A percentile compares a stretch with the other conserved stretches of the same genome.
Conservation (phyloP, 768 basidiomycete species). For the Tulasnella sp. region DNA sequence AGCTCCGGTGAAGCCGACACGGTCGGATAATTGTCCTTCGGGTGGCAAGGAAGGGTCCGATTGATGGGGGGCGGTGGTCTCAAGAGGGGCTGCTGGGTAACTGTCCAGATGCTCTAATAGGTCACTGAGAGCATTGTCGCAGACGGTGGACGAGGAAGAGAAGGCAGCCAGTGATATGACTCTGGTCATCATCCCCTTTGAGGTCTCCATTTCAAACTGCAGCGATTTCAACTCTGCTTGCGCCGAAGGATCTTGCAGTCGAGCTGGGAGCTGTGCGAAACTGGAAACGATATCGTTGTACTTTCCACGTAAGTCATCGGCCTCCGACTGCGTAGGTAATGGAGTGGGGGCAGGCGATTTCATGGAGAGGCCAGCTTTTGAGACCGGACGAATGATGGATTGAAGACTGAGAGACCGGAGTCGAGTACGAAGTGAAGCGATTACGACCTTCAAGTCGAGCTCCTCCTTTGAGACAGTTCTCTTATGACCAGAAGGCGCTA, state of each 20-base stretch:
- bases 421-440: slow-evolving; percentile 50
- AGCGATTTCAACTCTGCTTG: slow-evolving; percentile 59
- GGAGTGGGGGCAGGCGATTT: slow-evolving; percentile 14
- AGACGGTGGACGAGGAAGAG: slow-evolving; percentile 41
- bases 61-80: slow-evolving; percentile 45
- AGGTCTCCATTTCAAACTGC: slow-evolving; percentile 48
- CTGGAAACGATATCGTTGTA: slow-evolving; percentile 43
- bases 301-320: slow-evolving; percentile 40
- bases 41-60: slow-evolving; percentile 41
- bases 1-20: slow-evolving; percentile 55
- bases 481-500: slow-evolving; percentile 12
- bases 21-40: slow-evolving; percentile 56
- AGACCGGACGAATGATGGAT: slow-evolving; percentile 41
- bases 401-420: slow-evolving; percentile 56
- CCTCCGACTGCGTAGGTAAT: slow-evolving; percentile 48
- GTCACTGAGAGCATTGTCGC: slow-evolving; percentile 75
- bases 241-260: slow-evolving; percentile 34
- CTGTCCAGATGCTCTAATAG: slow-evolving; percentile 80
- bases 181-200: slow-evolving; percentile 42
- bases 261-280: slow-evolving; percentile 41
- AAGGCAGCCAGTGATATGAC: slow-evolving; percentile 52
- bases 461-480: slow-evolving; percentile 7
- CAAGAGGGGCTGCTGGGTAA: slow-evolving; percentile 48
- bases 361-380: background rate
- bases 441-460: slow-evolving; percentile 29